Conservation (phyloP, 2,329 filamentous ascomycete species). For the Trichoderma hamatum region DNA sequence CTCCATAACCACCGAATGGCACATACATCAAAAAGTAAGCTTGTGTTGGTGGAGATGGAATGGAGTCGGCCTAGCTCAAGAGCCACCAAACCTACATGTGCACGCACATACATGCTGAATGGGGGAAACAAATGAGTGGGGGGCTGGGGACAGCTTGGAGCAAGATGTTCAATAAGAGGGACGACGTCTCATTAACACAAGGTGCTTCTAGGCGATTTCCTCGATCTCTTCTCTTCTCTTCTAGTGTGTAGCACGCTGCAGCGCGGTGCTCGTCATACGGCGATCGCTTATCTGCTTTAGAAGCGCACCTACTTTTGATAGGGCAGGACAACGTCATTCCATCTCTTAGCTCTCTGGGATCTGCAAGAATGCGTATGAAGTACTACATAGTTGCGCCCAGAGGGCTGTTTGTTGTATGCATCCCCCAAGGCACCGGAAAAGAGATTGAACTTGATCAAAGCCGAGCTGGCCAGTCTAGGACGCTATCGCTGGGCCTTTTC, state of each 20-base stretch:
- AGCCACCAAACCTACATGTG: conserved; percentile 5
- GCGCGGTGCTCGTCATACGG: conserved; percentile 4
- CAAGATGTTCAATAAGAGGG: not conserved
- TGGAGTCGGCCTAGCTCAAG: not conserved
- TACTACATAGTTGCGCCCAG: not conserved
- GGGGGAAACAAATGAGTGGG: not conserved
- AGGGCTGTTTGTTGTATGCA: not conserved
- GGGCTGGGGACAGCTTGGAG: not conserved
- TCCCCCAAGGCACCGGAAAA: not conserved
- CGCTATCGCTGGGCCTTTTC: not conserved
- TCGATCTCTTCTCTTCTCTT: conserved; percentile 6
- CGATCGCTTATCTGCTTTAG: conserved; percentile 5
- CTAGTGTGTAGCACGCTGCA: not conserved
- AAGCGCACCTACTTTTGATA: not conserved
- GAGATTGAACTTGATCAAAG: not conserved
- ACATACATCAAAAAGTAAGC: not conserved
- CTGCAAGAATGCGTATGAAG: conserved; percentile 1
- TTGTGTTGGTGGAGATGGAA: conserved; percentile 5
- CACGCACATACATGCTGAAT: not conserved
- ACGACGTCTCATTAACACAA: not conserved
- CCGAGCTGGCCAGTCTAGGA: not conserved
- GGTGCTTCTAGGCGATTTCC: not conserved
- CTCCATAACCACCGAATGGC: not conserved
- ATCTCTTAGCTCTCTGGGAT: not conserved
- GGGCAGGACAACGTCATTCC: not conserved